These are phyloP conservation scores for Fusarium sp. DNA, from an alignment of 2,329 filamentous ascomycete species.

Conservation along the genomic window DNA sequence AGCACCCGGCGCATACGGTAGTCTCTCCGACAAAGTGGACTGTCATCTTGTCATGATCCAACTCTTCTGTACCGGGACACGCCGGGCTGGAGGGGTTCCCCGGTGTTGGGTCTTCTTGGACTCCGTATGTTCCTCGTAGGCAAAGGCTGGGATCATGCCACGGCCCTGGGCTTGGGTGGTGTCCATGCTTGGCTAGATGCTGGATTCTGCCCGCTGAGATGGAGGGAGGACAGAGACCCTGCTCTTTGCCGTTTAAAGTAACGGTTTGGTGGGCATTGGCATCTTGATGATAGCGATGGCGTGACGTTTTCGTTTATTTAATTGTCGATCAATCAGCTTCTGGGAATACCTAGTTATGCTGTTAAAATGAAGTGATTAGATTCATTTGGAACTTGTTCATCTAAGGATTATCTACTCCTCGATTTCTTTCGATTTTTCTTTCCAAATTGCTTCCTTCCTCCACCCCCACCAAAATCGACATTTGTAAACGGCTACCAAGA, in stretches of 20 bases:
- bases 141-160: conserved; percentile 42
- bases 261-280: neutral
- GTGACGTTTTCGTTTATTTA: conserved; percentile 20
- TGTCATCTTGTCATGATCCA: conserved; percentile 41
- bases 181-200: conserved; percentile 18
- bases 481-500: conserved; percentile 21
- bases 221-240: conserved; percentile 20
- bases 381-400: neutral
- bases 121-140: conserved; percentile 31
- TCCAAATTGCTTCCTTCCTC: neutral
- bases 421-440: neutral
- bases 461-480: conserved; percentile 15
- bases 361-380: neutral
- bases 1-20: conserved; percentile 21
- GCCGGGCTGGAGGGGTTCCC: conserved; percentile 33
- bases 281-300: conserved; percentile 11
- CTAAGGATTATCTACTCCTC: neutral
- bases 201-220: conserved; percentile 5
- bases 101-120: conserved; percentile 10
- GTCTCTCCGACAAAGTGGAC: conserved; percentile 40
- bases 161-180: conserved; percentile 25
- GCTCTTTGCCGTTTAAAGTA: conserved; percentile 10
- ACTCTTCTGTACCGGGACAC: conserved; percentile 38
- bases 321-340: conserved; percentile 20
- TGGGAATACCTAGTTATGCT: neutral